Conservation (phyloP, 2,329 filamentous ascomycete genomes). For the Amylocarpus encephaloides region DNA sequence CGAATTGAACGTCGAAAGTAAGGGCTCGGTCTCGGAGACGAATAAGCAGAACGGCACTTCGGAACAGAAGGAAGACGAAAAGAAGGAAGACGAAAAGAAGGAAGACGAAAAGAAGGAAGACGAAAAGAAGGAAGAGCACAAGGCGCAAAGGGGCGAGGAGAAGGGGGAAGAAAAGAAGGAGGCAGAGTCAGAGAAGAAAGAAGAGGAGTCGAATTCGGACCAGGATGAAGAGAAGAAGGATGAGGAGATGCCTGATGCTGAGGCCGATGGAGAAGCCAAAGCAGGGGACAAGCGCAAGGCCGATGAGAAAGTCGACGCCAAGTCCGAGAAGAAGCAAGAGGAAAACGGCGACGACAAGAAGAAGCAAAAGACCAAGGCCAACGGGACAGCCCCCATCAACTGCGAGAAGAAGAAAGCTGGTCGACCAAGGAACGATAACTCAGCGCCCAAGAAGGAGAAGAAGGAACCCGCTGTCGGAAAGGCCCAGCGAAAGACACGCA, state of each 20-base stretch:
- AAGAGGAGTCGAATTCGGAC: slow-evolving; percentile 26
- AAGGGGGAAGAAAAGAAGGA: slow-evolving; percentile 11
- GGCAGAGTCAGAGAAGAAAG: slow-evolving; percentile 31
- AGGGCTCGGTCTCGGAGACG: slow-evolving; percentile 26
- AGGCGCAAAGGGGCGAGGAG: slow-evolving; percentile 15
- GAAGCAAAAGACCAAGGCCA: slow-evolving; percentile 12
- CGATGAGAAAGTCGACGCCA: slow-evolving; percentile 19
- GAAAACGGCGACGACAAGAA: slow-evolving; percentile 10
- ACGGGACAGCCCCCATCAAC: slow-evolving; percentile 10
- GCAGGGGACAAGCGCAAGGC: slow-evolving; percentile 26
- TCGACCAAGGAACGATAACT: slow-evolving; percentile 20
- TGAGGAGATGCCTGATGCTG: slow-evolving; percentile 33
- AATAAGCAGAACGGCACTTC: slow-evolving; percentile 18
- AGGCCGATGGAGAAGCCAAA: slow-evolving; percentile 20
- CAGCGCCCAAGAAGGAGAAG: slow-evolving; percentile 26
- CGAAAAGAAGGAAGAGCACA: slow-evolving; percentile 14
- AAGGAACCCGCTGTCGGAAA: slow-evolving; percentile 23
- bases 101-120: slow-evolving; percentile 33
- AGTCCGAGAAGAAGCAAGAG: slow-evolving; percentile 12
- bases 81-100: slow-evolving; percentile 27
- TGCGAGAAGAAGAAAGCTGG: slow-evolving; percentile 26
- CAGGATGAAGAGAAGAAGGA: slow-evolving; percentile 17
- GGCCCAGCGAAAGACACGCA: slow-evolving; percentile 27
- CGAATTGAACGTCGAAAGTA: slow-evolving; percentile 51
- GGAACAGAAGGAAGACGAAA: slow-evolving; percentile 17